A percentile compares a stretch with the other conserved stretches of the same genome.
These are phyloP conservation scores for Buddleja alternifolia DNA, from an alignment of 257 asterid species.

Conservation along the genomic window DNA sequence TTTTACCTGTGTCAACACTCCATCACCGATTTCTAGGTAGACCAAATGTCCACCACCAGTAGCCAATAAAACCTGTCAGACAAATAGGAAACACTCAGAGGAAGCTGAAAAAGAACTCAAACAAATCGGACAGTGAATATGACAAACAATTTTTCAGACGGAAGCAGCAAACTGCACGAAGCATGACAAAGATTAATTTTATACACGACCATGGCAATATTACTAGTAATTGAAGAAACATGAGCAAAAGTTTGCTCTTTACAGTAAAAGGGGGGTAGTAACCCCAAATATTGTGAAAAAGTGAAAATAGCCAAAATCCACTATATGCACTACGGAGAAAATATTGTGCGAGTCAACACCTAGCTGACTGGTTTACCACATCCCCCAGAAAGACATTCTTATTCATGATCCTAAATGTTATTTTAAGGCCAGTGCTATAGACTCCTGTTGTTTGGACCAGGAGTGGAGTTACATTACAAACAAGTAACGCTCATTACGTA, in stretches of 20 bases:
- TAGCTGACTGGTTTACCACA: background rate
- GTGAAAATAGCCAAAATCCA: background rate
- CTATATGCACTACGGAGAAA: background rate
- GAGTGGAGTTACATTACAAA: background rate
- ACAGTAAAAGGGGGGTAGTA: background rate
- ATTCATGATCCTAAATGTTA: background rate
- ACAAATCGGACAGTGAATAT: conserved; percentile 17
- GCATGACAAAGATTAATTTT: background rate
- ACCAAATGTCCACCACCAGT: conserved; percentile 97
- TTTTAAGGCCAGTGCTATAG: background rate
- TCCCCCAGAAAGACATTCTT: background rate
- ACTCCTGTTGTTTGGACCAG: background rate
- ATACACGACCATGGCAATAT: background rate
- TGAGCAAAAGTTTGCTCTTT: background rate
- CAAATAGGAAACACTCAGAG: conserved; percentile 25
- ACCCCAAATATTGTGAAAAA: background rate
- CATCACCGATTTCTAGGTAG: conserved; percentile 94
- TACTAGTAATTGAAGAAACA: background rate
- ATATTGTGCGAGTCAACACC: background rate
- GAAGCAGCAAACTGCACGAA: conserved; percentile 18
- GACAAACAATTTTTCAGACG: background rate
- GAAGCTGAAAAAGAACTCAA: conserved; percentile 27
- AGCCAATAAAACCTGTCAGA: conserved; percentile 83
- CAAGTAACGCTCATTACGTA: background rate
- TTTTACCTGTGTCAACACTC: conserved; percentile 69